Percentiles rank a stretch among this genome's conserved stretches.
phyloP scores from a whole-genome alignment of 2,329 filamentous ascomycete species.

The Lasiodiplodia sp. region DNA sequence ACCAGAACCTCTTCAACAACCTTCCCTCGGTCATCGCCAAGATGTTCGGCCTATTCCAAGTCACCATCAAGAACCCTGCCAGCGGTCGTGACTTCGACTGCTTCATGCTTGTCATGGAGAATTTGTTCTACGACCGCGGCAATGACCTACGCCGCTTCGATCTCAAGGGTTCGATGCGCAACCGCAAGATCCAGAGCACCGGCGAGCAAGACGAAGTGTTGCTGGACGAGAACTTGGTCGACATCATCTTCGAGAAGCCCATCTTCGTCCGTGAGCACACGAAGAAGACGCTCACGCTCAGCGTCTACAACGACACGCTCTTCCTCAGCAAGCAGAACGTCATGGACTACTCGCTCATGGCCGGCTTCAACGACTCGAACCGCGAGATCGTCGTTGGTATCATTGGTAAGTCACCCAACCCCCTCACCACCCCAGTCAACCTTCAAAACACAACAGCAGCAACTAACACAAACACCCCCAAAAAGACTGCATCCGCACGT shows the following conservation, averaged over 20 bases:
- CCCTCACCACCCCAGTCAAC: neutral
- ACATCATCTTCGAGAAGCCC: conserved; percentile 97
- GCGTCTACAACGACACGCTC: conserved; percentile 96
- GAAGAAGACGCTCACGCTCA: conserved; percentile 88
- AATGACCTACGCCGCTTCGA: conserved; percentile 79
- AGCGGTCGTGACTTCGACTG: conserved; percentile 94
- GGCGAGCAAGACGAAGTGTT: conserved; percentile 96
- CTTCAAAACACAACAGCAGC: neutral
- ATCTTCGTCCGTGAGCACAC: conserved; percentile 95
- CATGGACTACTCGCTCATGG: conserved; percentile 99
- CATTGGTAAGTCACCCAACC: conserved; percentile 63
- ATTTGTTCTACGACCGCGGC: conserved; percentile 93
- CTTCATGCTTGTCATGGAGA: conserved; percentile 95
- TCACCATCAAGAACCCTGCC: conserved; percentile 92
- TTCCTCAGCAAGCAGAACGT: conserved; percentile 95
- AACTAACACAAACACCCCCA: conserved; percentile 4
- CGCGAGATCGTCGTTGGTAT: conserved; percentile 97
- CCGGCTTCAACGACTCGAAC: conserved; percentile 88
- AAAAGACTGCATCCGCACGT: conserved; percentile 90
- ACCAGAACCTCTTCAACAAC: conserved; percentile 89
- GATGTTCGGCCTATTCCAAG: conserved; percentile 98
- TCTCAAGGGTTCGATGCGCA: conserved; percentile 97
- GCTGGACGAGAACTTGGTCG: conserved; percentile 97
- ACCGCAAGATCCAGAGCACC: conserved; percentile 94
- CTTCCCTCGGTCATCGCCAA: conserved; percentile 97